Evolutionary conservation across 1,284 basidiomycete genomes (phyloP).

Genomic region (Cerioporus squamosus): DNA sequence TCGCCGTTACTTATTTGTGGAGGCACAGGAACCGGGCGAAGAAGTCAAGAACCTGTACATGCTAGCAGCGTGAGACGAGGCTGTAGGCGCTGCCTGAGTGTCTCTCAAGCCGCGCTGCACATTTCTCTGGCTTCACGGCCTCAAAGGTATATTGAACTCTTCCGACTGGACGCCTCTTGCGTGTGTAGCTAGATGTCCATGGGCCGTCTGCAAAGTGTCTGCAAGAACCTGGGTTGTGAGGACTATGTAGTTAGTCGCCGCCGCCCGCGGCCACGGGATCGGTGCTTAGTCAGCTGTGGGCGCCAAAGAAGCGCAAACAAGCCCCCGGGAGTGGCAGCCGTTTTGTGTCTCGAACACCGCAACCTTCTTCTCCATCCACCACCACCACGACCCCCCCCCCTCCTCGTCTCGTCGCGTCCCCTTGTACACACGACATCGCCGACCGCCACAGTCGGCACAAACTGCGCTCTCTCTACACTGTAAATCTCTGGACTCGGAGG

Average conservation of each 20-base stretch:
- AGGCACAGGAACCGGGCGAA: not conserved
- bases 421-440: conserved; percentile 9
- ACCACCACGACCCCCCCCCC: conserved; percentile 10
- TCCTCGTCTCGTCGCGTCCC: conserved; percentile 4
- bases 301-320: conserved; percentile 25
- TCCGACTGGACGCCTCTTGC: too few species aligned
- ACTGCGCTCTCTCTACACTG: conserved; percentile 16
- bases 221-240: too few species aligned
- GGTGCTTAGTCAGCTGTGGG: conserved; percentile 32
- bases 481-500: conserved; percentile 22
- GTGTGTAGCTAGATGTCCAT: too few species aligned
- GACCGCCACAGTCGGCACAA: conserved; percentile 1
- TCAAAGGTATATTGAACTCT: too few species aligned
- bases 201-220: too few species aligned
- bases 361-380: conserved; percentile 20
- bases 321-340: conserved; percentile 13
- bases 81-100: too few species aligned
- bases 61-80: not conserved
- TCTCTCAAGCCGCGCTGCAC: too few species aligned
- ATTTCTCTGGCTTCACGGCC: too few species aligned
- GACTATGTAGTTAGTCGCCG: too few species aligned
- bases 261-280: too few species aligned
- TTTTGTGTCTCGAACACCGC: conserved; percentile 22
- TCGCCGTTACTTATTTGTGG: not conserved
- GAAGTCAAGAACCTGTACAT: not conserved